phyloP scores from a whole-genome alignment of 164 flowering plant species.

The Tetracentron sinense region DNA sequence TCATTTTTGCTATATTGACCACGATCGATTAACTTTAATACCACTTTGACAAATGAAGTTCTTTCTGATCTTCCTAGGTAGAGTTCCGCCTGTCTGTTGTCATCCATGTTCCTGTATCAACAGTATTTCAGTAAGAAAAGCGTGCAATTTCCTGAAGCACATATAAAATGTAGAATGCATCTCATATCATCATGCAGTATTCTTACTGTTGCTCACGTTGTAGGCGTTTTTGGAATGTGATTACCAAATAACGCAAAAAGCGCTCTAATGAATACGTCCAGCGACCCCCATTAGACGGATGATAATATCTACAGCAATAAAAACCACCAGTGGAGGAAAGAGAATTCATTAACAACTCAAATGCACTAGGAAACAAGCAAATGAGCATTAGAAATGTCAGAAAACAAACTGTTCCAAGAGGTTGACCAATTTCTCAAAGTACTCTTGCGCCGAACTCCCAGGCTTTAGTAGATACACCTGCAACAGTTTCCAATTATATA shows the following conservation, averaged over 20 bases:
- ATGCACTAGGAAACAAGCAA: constrained; percentile 10
- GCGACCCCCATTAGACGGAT: constrained; percentile 99
- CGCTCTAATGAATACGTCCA: constrained; percentile 95
- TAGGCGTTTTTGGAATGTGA: constrained; percentile 73
- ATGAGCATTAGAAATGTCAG: constrained; percentile 23
- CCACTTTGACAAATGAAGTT: constrained; percentile 58
- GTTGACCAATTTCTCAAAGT: constrained; percentile 88
- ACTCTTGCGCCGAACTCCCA: constrained; percentile 63
- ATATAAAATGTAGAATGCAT: constrained; percentile 4
- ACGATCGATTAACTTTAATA: constrained; percentile 84
- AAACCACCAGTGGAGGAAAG: constrained; percentile 3
- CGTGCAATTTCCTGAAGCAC: constrained; percentile 2
- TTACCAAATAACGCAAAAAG: constrained; percentile 73
- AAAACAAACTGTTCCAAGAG: constrained; percentile 90
- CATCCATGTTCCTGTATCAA: constrained; percentile 43
- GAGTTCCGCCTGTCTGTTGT: constrained; percentile 24
- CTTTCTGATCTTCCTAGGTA: constrained; percentile 63
- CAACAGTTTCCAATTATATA: constrained; percentile 18
- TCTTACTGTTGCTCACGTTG: constrained; percentile 79
- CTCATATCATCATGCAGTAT: constrained; percentile 5
- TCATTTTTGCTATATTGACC: constrained; percentile 98
- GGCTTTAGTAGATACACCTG: constrained; percentile 91
- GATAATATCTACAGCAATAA: constrained; percentile 70
- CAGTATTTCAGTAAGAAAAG: constrained; percentile 10
- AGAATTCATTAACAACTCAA: constrained; percentile 5